Evolutionary conservation across 306 rosid species (phyloP).

Genomic region (Trichosanthes cucumerina): DNA sequence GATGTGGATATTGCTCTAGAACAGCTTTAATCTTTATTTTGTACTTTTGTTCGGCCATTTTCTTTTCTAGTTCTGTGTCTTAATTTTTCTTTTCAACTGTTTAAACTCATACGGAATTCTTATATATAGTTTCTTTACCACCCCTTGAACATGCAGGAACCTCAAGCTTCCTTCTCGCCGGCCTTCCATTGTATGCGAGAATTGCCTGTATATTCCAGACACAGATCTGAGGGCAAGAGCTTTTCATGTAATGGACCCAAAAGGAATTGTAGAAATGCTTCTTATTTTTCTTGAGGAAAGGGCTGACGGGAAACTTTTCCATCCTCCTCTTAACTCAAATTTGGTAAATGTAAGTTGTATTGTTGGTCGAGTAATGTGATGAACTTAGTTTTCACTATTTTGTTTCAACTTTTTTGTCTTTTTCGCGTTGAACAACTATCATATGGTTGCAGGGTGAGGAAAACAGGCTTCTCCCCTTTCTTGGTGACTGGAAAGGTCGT

Average conservation of each 20-base stretch:
- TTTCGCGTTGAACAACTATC: not conserved
- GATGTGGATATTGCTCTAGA: not conserved
- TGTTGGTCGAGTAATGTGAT: not conserved
- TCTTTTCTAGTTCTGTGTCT: not conserved
- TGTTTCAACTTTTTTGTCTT: not conserved
- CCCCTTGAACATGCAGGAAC: slow-evolving; percentile 42
- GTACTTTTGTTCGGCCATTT: no score
- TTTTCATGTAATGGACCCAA: slow-evolving; percentile 87
- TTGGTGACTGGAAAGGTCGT: slow-evolving; percentile 86
- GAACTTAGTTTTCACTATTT: not conserved
- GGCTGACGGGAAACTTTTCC: slow-evolving; percentile 38
- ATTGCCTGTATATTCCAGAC: slow-evolving; percentile 59
- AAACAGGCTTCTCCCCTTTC: slow-evolving; percentile 59
- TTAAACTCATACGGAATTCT: not conserved
- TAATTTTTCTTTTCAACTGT: not conserved
- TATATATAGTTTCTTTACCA: slow-evolving; percentile 7
- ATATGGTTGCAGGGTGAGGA: slow-evolving; percentile 22
- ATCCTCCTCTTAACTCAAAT: slow-evolving; percentile 31
- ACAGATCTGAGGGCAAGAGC: slow-evolving; percentile 78
- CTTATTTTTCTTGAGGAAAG: slow-evolving; percentile 75
- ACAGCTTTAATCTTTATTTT: not conserved
- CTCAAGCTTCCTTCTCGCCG: slow-evolving; percentile 81
- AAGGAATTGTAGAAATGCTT: slow-evolving; percentile 74
- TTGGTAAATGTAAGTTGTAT: slow-evolving; percentile 25
- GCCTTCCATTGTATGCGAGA: slow-evolving; percentile 91